A percentile compares a stretch with the other conserved stretches of the same genome.
Evolutionary conservation across 2,329 filamentous ascomycete species (phyloP).

Genomic region (Mollisia scopiformis): DNA sequence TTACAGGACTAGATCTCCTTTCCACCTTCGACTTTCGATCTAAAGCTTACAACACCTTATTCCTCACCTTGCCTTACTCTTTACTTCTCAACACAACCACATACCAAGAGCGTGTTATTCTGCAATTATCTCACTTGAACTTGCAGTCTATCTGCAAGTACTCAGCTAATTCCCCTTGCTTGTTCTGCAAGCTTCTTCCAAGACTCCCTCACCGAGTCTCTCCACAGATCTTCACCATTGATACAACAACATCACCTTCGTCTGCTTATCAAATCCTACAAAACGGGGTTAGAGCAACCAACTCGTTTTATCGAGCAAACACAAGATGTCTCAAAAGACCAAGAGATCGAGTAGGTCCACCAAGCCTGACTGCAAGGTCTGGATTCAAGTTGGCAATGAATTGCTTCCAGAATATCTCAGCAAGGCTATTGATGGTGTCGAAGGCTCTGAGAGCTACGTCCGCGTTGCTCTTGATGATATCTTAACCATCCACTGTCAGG

Average conservation of each 20-base stretch:
- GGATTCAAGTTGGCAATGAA: not conserved
- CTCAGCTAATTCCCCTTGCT: no score
- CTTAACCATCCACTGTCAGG: not conserved
- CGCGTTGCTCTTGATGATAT: not conserved
- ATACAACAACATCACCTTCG: not conserved
- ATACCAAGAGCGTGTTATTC: not conserved
- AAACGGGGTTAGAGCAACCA: not conserved
- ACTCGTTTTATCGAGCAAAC: not conserved
- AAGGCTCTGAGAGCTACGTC: not conserved
- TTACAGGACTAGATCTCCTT: not conserved
- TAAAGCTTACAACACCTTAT: not conserved
- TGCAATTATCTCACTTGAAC: no score
- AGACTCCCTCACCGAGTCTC: not conserved
- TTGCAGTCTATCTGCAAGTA: no score
- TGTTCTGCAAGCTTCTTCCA: no score
- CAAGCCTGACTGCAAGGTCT: not conserved
- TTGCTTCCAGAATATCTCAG: not conserved
- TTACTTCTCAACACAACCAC: not conserved
- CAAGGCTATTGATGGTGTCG: not conserved
- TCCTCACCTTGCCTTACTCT: not conserved
- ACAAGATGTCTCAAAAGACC: not conserved
- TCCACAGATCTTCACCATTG: not conserved
- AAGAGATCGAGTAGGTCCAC: not conserved
- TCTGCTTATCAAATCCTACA: not conserved
- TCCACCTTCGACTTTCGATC: not conserved